Evolutionary conservation across 1,284 basidiomycete species (phyloP).

Genomic region (Heliocybe sulcata): DNA sequence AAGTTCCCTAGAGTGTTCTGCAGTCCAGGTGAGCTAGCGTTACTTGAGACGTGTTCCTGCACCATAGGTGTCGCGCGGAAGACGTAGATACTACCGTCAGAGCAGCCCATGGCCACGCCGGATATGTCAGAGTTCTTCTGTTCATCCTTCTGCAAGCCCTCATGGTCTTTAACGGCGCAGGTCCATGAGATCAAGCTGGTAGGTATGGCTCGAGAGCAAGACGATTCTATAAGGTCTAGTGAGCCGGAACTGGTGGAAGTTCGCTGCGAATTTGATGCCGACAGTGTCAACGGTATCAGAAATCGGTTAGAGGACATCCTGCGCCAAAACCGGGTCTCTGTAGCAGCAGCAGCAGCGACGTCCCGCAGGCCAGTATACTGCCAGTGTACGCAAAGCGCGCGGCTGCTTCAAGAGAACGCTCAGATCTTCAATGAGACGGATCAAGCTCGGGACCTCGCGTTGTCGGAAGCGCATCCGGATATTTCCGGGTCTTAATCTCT

Average conservation of each 20-base stretch:
- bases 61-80: constrained; percentile 11
- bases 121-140: background rate
- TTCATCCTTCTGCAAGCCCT: background rate
- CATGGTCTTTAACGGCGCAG: background rate
- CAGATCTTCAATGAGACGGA: too few species aligned
- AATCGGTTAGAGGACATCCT: constrained; percentile 6
- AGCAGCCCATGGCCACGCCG: constrained; percentile 20
- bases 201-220: background rate
- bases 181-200: constrained; percentile 13
- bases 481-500: too few species aligned
- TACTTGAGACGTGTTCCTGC: constrained; percentile 1
- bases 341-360: too few species aligned
- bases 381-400: too few species aligned
- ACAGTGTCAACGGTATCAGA: constrained; percentile 12
- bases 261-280: background rate
- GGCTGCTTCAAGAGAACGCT: too few species aligned
- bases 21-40: background rate
- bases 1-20: constrained; percentile 1
- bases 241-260: background rate
- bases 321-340: too few species aligned
- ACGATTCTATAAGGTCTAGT: background rate
- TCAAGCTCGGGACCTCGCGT: too few species aligned
- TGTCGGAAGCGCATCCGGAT: too few species aligned
- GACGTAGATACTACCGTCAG: constrained; percentile 27
- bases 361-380: too few species aligned